Conservation (phyloP, 192 early-diverging fungal genomes). For the Rhizophagus prolifer region DNA sequence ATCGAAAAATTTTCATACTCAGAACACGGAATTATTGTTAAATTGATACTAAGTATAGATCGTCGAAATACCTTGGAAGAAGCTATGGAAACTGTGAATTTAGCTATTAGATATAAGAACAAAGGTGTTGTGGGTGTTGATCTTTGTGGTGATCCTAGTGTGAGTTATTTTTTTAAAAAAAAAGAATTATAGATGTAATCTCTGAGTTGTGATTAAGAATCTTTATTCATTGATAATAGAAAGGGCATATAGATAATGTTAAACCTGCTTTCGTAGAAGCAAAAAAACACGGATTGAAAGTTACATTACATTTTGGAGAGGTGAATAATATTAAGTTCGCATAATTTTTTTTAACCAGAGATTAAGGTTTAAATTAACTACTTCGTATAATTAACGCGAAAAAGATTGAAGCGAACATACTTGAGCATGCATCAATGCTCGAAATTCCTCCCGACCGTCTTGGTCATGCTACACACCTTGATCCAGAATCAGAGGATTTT, state of each 20-base stretch:
- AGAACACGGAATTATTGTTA: constrained; percentile 38
- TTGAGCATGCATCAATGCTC: constrained; percentile 44
- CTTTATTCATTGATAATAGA: constrained; percentile 6
- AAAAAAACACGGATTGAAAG: constrained; percentile 42
- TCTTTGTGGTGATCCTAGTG: constrained; percentile 56
- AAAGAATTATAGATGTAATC: neutral
- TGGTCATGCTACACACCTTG: constrained; percentile 58
- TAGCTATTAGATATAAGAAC: constrained; percentile 44
- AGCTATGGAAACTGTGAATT: constrained; percentile 49
- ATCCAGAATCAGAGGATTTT: constrained; percentile 29
- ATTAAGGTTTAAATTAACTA: neutral
- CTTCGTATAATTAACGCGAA: neutral
- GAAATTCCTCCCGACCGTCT: constrained; percentile 48
- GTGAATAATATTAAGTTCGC: constrained; percentile 21
- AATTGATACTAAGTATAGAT: constrained; percentile 57
- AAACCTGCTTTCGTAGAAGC: constrained; percentile 52
- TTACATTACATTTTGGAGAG: constrained; percentile 60
- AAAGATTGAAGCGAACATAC: constrained; percentile 10
- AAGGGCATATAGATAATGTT: constrained; percentile 42
- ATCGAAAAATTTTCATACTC: constrained; percentile 29
- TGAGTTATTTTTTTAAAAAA: constrained; percentile 9
- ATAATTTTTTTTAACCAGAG: neutral
- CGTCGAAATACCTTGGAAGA: constrained; percentile 46
- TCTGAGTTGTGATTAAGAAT: constrained; percentile 2
- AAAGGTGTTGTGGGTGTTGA: constrained; percentile 57